These are phyloP conservation scores for Entamoeba invadens DNA, from an alignment of 208 protist species.

Conservation along the genomic window DNA sequence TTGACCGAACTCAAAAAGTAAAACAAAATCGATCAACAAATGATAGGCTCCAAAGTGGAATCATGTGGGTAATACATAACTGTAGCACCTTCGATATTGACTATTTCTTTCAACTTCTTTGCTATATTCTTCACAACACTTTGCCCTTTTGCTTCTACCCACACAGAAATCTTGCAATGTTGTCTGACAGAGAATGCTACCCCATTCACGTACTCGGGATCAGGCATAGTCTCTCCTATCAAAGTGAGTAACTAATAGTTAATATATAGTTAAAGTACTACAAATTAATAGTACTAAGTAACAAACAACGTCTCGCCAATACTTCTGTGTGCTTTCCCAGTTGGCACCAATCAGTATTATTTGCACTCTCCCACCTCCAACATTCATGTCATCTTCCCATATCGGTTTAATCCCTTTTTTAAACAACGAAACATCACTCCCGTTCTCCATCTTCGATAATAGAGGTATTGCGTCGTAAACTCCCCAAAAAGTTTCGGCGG, in stretches of 20 bases:
- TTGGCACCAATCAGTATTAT: background rate
- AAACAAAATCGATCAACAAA: too few species aligned
- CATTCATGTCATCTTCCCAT: background rate
- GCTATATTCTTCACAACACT: background rate
- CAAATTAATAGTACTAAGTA: background rate
- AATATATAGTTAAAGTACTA: background rate
- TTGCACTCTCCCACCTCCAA: background rate
- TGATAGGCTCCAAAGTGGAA: background rate
- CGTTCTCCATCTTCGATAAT: background rate
- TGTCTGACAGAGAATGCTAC: background rate
- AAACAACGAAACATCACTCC: background rate
- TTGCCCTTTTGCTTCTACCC: background rate
- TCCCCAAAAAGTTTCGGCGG: background rate
- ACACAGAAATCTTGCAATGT: background rate
- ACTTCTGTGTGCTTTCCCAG: background rate
- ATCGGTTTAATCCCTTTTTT: background rate
- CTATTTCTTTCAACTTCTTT: background rate
- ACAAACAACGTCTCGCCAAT: background rate
- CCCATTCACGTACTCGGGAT: background rate
- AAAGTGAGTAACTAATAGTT: background rate
- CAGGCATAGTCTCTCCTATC: background rate
- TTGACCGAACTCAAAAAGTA: too few species aligned
- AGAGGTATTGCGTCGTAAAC: background rate
- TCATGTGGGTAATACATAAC: background rate
- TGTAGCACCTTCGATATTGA: background rate